These are phyloP conservation scores for Ustilago shanxiensis DNA, from an alignment of 1,284 basidiomycete species.

Conservation along the genomic window DNA sequence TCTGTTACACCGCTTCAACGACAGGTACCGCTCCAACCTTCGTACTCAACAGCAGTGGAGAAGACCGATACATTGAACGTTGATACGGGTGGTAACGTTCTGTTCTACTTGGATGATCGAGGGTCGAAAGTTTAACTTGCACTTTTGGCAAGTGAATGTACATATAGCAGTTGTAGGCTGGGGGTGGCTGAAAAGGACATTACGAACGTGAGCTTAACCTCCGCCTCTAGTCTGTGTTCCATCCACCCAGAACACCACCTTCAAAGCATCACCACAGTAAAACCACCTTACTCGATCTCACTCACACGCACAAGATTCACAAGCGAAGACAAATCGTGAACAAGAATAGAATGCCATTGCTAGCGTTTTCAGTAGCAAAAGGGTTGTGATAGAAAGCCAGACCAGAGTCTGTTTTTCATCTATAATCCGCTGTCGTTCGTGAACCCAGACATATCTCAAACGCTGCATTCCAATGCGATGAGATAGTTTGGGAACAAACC, in stretches of 20 bases:
- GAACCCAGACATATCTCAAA: not conserved
- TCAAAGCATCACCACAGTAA: too few relatives aligned
- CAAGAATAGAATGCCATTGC: slow-evolving; percentile 5
- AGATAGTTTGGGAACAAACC: too few relatives aligned
- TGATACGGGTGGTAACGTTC: not conserved
- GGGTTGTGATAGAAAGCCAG: too few relatives aligned
- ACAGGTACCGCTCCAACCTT: not conserved
- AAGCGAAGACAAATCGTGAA: not conserved
- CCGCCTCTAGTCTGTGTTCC: too few relatives aligned
- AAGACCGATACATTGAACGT: not conserved
- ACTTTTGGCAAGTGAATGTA: not conserved
- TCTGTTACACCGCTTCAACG: too few relatives aligned
- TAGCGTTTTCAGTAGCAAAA: not conserved
- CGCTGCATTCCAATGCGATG: not conserved
- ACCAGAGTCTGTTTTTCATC: too few relatives aligned
- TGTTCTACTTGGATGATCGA: slow-evolving; percentile 1
- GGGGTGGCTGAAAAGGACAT: too few relatives aligned
- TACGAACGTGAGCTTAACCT: too few relatives aligned
- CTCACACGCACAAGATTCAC: not conserved
- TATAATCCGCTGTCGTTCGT: too few relatives aligned
- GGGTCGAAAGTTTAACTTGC: not conserved
- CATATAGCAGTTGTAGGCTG: too few relatives aligned
- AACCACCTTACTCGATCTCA: too few relatives aligned
- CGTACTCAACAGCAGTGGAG: not conserved
- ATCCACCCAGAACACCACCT: too few relatives aligned